These are phyloP conservation scores for Auricularia cornea DNA, from an alignment of 768 basidiomycete species.

Conservation along the genomic window DNA sequence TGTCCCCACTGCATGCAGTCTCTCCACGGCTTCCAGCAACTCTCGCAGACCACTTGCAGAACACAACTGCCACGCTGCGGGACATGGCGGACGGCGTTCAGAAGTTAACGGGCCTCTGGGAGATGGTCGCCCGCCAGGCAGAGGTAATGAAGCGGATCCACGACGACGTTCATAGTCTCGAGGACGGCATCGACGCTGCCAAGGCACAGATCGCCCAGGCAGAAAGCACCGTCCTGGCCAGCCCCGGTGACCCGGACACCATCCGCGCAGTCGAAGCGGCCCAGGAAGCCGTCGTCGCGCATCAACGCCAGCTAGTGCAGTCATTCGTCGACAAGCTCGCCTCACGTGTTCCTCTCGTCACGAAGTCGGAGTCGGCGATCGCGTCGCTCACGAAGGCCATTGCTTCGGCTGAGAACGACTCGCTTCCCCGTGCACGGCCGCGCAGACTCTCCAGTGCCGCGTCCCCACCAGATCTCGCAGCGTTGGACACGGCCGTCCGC, in stretches of 20 bases:
- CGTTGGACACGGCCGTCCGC: conserved; percentile 60
- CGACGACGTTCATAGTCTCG: conserved; percentile 50
- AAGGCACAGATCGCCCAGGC: conserved; percentile 37
- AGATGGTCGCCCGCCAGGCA: conserved; percentile 50
- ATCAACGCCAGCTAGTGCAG: conserved; percentile 34
- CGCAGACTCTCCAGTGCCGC: neutral
- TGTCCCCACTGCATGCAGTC: neutral
- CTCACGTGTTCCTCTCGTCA: conserved; percentile 50
- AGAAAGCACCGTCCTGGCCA: conserved; percentile 37
- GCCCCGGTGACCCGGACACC: conserved; percentile 19
- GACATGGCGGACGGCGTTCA: conserved; percentile 4
- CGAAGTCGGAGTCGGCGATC: conserved; percentile 20
- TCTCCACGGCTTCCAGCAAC: neutral
- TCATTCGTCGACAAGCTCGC: conserved; percentile 42
- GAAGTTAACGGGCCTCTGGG: conserved; percentile 29
- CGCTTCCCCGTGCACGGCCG: conserved; percentile 20
- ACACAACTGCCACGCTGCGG: neutral
- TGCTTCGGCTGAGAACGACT: conserved; percentile 25
- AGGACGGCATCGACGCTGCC: conserved; percentile 52
- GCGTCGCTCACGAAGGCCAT: conserved; percentile 10
- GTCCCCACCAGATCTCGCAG: conserved; percentile 46
- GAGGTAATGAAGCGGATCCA: conserved; percentile 47
- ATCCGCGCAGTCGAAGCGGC: conserved; percentile 19
- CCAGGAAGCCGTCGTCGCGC: conserved; percentile 21
- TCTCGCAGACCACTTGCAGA: neutral